Evolutionary conservation across 768 basidiomycete genomes (phyloP).

Genomic region (Lentinula lateritia): DNA sequence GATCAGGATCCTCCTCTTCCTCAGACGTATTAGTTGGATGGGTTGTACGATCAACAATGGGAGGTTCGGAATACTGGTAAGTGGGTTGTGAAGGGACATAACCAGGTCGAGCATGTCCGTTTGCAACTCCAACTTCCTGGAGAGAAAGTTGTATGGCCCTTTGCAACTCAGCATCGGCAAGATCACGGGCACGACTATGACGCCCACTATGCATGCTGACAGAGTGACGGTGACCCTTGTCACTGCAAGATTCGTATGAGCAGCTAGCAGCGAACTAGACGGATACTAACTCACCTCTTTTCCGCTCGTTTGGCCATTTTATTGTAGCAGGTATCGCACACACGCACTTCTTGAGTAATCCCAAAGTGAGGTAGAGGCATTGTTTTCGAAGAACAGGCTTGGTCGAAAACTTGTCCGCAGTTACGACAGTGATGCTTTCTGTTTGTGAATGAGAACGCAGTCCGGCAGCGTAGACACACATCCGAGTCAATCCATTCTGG

Average conservation of each 20-base stretch:
- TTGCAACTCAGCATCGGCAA: constrained; percentile 84
- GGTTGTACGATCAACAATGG: constrained; percentile 53
- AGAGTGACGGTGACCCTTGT: constrained; percentile 50
- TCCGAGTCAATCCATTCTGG: constrained; percentile 98
- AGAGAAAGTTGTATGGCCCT: constrained; percentile 90
- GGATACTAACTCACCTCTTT: constrained; percentile 36
- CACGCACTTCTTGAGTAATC: constrained; percentile 86
- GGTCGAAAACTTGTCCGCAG: constrained; percentile 96
- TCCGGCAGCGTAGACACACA: constrained; percentile 88
- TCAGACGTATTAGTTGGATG: constrained; percentile 33
- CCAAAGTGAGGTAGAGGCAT: constrained; percentile 90
- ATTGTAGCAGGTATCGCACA: constrained; percentile 86
- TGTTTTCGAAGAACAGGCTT: constrained; percentile 81
- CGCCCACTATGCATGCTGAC: constrained; percentile 41
- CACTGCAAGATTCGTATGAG: constrained; percentile 16
- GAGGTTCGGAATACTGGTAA: constrained; percentile 68
- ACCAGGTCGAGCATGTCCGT: constrained; percentile 47
- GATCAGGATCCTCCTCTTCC: constrained; percentile 90
- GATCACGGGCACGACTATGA: constrained; percentile 52
- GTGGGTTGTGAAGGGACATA: constrained; percentile 65
- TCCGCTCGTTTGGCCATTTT: constrained; percentile 69
- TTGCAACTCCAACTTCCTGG: constrained; percentile 60
- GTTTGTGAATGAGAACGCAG: constrained; percentile 90
- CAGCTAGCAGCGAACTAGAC: neutral
- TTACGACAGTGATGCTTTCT: constrained; percentile 98